A percentile compares a stretch with the other conserved stretches of the same genome.
These are phyloP conservation scores for Trichosanthes truncata DNA, from an alignment of 306 rosid species.

Conservation along the genomic window DNA sequence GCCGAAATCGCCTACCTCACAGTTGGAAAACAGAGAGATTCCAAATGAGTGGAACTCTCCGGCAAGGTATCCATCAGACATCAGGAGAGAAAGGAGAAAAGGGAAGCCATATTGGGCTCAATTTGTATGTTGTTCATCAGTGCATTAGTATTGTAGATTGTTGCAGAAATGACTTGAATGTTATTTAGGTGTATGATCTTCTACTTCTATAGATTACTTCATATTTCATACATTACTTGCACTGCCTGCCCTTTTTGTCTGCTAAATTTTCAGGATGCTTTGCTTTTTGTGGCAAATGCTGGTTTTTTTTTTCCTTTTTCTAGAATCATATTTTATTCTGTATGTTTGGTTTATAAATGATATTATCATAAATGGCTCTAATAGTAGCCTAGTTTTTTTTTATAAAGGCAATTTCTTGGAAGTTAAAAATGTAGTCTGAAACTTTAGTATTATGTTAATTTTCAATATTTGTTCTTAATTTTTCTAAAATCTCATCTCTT, in stretches of 20 bases:
- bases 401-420: not conserved
- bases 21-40: constrained; percentile 22
- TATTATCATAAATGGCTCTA: not conserved
- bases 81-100: constrained; percentile 65
- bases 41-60: constrained; percentile 85
- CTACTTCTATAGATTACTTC: not conserved
- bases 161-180: not conserved
- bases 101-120: constrained; percentile 76
- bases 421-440: not conserved
- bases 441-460: not conserved
- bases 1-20: constrained; percentile 26
- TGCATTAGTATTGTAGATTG: constrained; percentile 24
- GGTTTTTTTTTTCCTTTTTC: not conserved
- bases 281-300: not conserved
- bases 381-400: not conserved
- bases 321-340: not conserved
- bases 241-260: not conserved
- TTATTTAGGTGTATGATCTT: not conserved
- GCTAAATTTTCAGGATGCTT: not conserved
- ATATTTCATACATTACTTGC: not conserved
- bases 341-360: not conserved
- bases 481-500: not conserved
- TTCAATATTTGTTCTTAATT: no score
- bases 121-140: constrained; percentile 71
- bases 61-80: constrained; percentile 58